phyloP scores from a whole-genome alignment of 345 rosid genomes.

The Bruguiera gymnorhiza region DNA sequence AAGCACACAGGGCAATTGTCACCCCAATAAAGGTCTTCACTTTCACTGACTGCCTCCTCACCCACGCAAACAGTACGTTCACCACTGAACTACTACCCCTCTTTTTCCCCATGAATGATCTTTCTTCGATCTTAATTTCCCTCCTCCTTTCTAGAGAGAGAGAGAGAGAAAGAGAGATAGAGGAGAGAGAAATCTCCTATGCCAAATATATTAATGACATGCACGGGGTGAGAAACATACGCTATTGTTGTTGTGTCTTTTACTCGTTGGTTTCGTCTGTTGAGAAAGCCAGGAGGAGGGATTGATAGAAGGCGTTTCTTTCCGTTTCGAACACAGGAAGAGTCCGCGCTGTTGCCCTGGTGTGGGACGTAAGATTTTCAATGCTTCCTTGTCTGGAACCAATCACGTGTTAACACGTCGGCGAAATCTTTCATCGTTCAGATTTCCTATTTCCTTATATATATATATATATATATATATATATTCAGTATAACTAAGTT shows the following conservation, averaged over 20 bases:
- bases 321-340: conserved; percentile 44
- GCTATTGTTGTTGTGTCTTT: too few species aligned
- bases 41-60: conserved; percentile 45
- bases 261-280: not conserved
- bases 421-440: not conserved
- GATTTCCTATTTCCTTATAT: not conserved
- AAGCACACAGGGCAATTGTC: conserved; percentile 17
- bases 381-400: conserved; percentile 10
- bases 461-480: too few species aligned
- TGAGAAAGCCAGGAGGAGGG: not conserved
- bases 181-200: not conserved
- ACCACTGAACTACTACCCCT: conserved; percentile 39
- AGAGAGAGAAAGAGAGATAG: not conserved
- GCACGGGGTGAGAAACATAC: too few species aligned
- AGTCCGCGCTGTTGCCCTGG: conserved; percentile 36
- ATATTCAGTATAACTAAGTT: too few species aligned
- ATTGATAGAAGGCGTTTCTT: conserved; percentile 8
- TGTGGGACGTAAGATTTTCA: conserved; percentile 25
- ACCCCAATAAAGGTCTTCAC: conserved; percentile 45
- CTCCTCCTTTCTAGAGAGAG: not conserved
- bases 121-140: not conserved
- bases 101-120: conserved; percentile 48
- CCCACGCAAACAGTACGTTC: conserved; percentile 38
- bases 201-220: not conserved
- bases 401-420: conserved; percentile 18